These are phyloP conservation scores for Rhodamnia argentea DNA, from an alignment of 345 rosid genomes.

Conservation along the genomic window DNA sequence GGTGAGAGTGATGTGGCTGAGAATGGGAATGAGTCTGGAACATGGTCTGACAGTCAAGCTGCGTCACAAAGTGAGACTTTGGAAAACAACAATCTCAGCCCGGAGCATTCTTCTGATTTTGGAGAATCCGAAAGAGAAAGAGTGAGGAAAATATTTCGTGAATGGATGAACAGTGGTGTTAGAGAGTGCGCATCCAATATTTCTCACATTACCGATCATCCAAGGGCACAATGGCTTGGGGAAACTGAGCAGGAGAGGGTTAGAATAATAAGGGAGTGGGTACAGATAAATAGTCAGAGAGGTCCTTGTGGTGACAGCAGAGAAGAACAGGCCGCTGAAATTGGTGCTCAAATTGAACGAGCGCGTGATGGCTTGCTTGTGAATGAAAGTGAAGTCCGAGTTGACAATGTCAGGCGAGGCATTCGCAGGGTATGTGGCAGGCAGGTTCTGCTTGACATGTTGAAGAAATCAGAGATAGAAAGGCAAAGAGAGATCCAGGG, in stretches of 20 bases:
- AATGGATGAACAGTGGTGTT: conserved; percentile 64
- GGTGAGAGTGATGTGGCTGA: conserved; percentile 28
- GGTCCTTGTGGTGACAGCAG: conserved; percentile 37
- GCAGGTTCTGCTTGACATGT: conserved; percentile 80
- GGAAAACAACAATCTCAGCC: conserved; percentile 20
- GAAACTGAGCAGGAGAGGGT: conserved; percentile 95
- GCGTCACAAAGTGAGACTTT: conserved; percentile 43
- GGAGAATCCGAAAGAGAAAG: conserved; percentile 82
- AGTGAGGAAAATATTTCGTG: conserved; percentile 77
- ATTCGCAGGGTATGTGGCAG: conserved; percentile 81
- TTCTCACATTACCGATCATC: conserved; percentile 26
- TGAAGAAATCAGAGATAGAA: conserved; percentile 73
- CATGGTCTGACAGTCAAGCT: conserved; percentile 41
- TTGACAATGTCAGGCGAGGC: conserved; percentile 54
- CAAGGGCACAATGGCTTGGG: conserved; percentile 75
- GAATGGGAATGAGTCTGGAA: conserved; percentile 44
- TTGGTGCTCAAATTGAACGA: conserved; percentile 52
- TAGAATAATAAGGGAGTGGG: conserved; percentile 80
- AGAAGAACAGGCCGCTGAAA: conserved; percentile 53
- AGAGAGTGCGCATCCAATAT: conserved; percentile 38
- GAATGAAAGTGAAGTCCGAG: conserved; percentile 29
- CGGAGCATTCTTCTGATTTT: conserved; percentile 40
- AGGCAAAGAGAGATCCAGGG: conserved; percentile 69
- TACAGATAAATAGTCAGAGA: conserved; percentile 64
- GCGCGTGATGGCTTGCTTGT: conserved; percentile 57